A percentile compares a stretch with the other conserved stretches of the same genome.
phyloP scores from a whole-genome alignment of 2,329 filamentous ascomycete species.

The Leptodontidium sp. region DNA sequence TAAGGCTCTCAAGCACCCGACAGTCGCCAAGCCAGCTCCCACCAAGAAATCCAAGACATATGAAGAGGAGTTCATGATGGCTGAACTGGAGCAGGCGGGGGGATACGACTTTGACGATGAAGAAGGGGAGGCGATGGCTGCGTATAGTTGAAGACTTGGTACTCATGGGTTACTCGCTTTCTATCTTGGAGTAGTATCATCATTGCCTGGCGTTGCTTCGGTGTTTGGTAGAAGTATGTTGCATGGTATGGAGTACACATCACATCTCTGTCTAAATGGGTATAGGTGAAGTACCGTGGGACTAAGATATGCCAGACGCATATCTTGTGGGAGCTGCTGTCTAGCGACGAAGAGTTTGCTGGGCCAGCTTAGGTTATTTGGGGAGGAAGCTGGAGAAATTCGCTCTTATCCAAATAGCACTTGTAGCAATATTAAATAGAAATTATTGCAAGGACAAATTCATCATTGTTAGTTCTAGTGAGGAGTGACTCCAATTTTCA shows the following conservation, averaged over 20 bases:
- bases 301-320: background rate
- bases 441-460: constrained; percentile 3
- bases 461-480: background rate
- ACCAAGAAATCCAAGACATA: constrained; percentile 31
- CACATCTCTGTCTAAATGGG: no score
- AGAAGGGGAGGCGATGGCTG: constrained; percentile 54
- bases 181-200: constrained; percentile 19
- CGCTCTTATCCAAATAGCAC: background rate
- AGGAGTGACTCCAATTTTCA: background rate
- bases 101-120: constrained; percentile 54
- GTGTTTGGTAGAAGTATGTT: constrained; percentile 9
- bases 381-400: background rate
- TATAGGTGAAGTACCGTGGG: background rate
- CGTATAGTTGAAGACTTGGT: constrained; percentile 51
- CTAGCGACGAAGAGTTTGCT: background rate
- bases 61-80: constrained; percentile 37
- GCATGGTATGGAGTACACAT: constrained; percentile 7
- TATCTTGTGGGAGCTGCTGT: background rate
- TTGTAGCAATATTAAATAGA: constrained; percentile 16
- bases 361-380: background rate
- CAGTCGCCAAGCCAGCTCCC: constrained; percentile 35
- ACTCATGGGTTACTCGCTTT: constrained; percentile 4
- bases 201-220: constrained; percentile 21
- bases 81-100: constrained; percentile 18
- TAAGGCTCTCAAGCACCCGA: constrained; percentile 49